phyloP scores from a whole-genome alignment of 148 eudicot species.

The Fallopia convolvulus region DNA sequence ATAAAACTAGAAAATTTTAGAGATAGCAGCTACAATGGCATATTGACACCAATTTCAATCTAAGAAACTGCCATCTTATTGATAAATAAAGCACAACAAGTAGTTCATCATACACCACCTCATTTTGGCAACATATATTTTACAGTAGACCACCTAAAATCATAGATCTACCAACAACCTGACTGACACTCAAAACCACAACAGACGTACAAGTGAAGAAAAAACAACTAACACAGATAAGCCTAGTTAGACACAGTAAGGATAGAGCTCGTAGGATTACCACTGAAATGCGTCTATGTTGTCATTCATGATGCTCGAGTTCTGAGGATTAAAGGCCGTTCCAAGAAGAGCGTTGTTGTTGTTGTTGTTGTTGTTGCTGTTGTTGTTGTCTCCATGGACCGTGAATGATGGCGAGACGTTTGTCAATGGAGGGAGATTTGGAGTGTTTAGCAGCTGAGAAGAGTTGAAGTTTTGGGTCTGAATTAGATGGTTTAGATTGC shows the following conservation, averaged over 20 bases:
- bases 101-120: neutral
- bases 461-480: conserved; percentile 48
- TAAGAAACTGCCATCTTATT: neutral
- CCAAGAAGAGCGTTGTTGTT: conserved; percentile 10
- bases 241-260: neutral
- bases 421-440: conserved; percentile 26
- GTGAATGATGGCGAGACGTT: conserved; percentile 36
- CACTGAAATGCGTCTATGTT: neutral
- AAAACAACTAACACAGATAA: neutral
- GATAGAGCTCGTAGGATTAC: neutral
- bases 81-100: conserved; percentile 4
- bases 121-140: neutral
- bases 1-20: too few species aligned
- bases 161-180: neutral
- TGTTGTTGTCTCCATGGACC: conserved; percentile 34
- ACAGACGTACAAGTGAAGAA: neutral
- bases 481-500: conserved; percentile 53
- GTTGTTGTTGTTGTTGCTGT: neutral
- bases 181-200: neutral
- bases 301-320: neutral
- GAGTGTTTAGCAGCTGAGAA: conserved; percentile 31
- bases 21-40: too few species aligned
- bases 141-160: conserved; percentile 10
- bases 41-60: too few species aligned
- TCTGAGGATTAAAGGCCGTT: neutral